Evolutionary conservation across 106 monocot species (phyloP), one percentile per base, ranked within the genome.

Genomic region (Phalaenopsis equestris): DNA sequence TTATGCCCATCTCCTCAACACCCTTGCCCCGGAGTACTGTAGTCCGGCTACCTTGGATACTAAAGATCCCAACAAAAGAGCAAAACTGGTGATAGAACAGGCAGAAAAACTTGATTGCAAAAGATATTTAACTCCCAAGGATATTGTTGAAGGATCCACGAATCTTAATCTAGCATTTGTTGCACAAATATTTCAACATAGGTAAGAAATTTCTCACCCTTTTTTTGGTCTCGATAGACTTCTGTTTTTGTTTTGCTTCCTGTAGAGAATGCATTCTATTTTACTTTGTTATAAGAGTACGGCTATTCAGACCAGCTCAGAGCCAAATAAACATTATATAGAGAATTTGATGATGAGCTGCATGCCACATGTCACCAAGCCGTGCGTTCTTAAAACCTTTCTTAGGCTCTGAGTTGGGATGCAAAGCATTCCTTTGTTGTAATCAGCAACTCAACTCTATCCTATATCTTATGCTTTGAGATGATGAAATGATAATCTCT

Each of bases 91-190:
- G 77, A 84, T 92, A 85, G 92, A 92, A 45, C 92, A 92, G 58
- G 92, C 92, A 15, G 92, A 92, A 48, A 92, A 90, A 42, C 52
- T 92, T 79, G 90, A 92, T 79, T 92, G 92, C 67, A 92, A 92
- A 83, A 81, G 90, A 85, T 92, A 86, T 65, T 72, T 92, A 58
- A 86, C 82, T 73, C 88, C 90, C 47, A 88, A 92, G 73, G 92
- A 92, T 56, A 92, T 92, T 72, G 88, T 90, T 43, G 92, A 92
- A 82, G 92, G 92, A 37, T 92, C 92, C 55, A 56, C 90, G 38
- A 92, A 92, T 90, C 83, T 92, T 56, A 92, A 92, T 81, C 88
- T 92, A 76, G 92, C 92, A 83, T 92, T 92, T 83, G 92, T 92
- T 80, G 92, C 92, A 77, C 92, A 92, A 77, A 90, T 92, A 72